Conservation (phyloP, 306 rosid genomes). For the Aeschynomene evenia region DNA sequence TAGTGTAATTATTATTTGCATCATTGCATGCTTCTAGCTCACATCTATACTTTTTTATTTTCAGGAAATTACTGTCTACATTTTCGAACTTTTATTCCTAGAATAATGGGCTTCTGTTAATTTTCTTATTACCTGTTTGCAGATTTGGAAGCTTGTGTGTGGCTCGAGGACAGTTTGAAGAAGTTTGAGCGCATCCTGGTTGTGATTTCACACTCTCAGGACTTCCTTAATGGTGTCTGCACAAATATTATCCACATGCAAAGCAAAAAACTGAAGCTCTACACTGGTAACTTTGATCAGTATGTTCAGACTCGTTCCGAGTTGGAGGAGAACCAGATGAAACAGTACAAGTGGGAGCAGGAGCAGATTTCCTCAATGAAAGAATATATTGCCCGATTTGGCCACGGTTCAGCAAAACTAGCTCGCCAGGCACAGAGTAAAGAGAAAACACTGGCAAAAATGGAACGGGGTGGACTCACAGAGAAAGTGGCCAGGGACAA, state of each 20-base stretch:
- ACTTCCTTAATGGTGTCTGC: constrained; percentile 94
- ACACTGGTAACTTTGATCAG: constrained; percentile 88
- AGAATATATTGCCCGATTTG: constrained; percentile 94
- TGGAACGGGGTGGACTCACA: constrained; percentile 98
- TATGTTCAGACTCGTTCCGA: constrained; percentile 95
- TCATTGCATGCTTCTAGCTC: not conserved
- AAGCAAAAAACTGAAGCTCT: constrained; percentile 67
- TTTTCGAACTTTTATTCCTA: not conserved
- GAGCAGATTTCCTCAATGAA: constrained; percentile 93
- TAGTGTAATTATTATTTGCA: too few relatives aligned
- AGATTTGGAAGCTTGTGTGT: constrained; percentile 86
- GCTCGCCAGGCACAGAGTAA: constrained; percentile 99
- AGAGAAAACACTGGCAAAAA: constrained; percentile 91
- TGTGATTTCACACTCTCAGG: constrained; percentile 95
- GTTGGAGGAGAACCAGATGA: constrained; percentile 97
- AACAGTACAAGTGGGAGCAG: constrained; percentile 96
- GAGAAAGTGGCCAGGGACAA: constrained; percentile 76
- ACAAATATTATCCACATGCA: constrained; percentile 99
- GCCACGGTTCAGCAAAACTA: constrained; percentile 94
- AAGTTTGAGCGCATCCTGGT: constrained; percentile 92
- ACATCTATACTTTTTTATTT: not conserved
- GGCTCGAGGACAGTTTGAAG: constrained; percentile 95
- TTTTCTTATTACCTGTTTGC: constrained; percentile 1
- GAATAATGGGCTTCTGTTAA: not conserved
- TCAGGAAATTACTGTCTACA: not conserved